phyloP scores from a whole-genome alignment of 23 red algal genomes.

The Pyropia haitanensis region DNA sequence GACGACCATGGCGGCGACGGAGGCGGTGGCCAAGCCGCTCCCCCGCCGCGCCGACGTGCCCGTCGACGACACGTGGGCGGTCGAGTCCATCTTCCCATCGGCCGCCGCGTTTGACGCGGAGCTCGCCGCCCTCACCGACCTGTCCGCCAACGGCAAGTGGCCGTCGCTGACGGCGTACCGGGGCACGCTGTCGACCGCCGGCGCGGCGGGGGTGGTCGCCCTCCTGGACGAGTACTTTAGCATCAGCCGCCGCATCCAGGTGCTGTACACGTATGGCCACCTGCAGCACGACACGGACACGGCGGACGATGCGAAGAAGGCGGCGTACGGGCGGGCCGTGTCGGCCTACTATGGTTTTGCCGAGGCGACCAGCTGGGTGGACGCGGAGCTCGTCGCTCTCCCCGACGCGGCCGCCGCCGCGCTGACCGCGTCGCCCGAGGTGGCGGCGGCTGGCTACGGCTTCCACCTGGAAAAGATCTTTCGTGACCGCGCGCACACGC shows the following conservation, averaged over 20 bases:
- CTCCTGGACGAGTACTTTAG: constrained; percentile 8
- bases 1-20: too few relatives aligned
- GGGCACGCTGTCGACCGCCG: too few relatives aligned
- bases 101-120: too few relatives aligned
- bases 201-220: too few relatives aligned
- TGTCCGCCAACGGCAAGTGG: too few relatives aligned
- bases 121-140: too few relatives aligned
- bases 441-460: not conserved
- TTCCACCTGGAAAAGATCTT: constrained; percentile 5
- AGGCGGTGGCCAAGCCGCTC: too few relatives aligned
- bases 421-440: not conserved
- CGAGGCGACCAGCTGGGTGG: constrained; percentile 1
- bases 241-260: not conserved
- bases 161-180: too few relatives aligned
- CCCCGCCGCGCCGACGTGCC: too few relatives aligned
- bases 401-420: not conserved
- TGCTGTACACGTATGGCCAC: constrained; percentile 8
- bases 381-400: constrained; percentile 2
- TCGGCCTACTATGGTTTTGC: not conserved
- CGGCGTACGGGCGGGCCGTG: constrained; percentile 7
- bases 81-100: too few relatives aligned
- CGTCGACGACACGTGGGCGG: too few relatives aligned
- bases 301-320: constrained; percentile 1
- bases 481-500: constrained; percentile 4
- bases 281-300: constrained; percentile 8